These are phyloP conservation scores for Hyphopichia buzzinii DNA, from an alignment of 1,139 yeast species.

Conservation along the genomic window DNA sequence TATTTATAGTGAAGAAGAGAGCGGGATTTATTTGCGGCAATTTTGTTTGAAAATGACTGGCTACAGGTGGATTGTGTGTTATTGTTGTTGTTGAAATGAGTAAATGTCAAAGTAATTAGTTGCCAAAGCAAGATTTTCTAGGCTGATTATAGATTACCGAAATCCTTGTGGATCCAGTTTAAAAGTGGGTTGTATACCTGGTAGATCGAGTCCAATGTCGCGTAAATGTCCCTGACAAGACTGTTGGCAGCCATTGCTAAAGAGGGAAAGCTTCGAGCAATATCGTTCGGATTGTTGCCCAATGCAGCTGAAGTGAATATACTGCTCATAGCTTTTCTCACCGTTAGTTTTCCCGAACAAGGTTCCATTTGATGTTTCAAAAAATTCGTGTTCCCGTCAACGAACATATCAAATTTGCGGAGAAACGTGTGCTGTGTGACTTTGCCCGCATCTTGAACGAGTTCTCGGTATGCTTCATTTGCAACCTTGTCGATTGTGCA, in stretches of 20 bases:
- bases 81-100: too few species aligned
- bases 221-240: constrained; percentile 2
- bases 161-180: constrained; percentile 31
- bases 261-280: not conserved
- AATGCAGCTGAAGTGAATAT: not conserved
- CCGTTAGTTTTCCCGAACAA: not conserved
- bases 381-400: not conserved
- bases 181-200: constrained; percentile 25
- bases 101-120: too few species aligned
- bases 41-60: too few species aligned
- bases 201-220: constrained; percentile 15
- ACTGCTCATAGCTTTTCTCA: not conserved
- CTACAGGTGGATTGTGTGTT: too few species aligned
- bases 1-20: too few species aligned
- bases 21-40: too few species aligned
- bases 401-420: too few species aligned
- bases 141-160: constrained; percentile 15
- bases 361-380: not conserved
- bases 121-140: not conserved
- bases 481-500: not conserved
- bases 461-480: not conserved
- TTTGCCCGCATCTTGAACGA: not conserved
- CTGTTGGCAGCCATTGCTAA: not conserved
- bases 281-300: not conserved
- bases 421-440: too few species aligned